Conservation (phyloP, 495 filamentous ascomycete species). For the Paragyromitra xinjiangensis region DNA sequence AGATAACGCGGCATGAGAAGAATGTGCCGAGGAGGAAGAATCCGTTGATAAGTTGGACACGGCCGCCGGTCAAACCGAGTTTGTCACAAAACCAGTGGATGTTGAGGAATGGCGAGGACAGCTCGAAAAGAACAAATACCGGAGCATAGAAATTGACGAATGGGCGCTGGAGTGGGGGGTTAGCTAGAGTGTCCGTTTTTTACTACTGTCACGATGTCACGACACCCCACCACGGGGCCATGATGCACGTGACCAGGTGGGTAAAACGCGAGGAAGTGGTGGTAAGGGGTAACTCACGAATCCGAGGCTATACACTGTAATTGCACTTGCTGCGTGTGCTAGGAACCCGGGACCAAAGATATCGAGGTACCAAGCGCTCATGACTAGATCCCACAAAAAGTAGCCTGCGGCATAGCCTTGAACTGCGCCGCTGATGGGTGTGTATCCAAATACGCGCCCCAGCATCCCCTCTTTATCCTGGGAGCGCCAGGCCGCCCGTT, state of each 20-base stretch:
- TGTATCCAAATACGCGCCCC: conserved; percentile 91
- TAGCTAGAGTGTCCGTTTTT: not conserved
- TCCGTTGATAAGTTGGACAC: conserved; percentile 85
- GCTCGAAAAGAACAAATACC: conserved; percentile 96
- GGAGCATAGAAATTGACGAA: conserved; percentile 93
- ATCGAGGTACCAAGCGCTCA: conserved; percentile 74
- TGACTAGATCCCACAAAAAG: conserved; percentile 89
- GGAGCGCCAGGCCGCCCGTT: conserved; percentile 65
- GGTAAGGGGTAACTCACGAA: conserved; percentile 72
- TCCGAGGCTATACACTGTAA: conserved; percentile 86
- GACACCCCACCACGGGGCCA: not conserved
- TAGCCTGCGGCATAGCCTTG: conserved; percentile 90
- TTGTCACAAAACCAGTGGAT: conserved; percentile 99
- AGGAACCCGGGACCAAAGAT: conserved; percentile 90
- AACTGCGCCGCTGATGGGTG: conserved; percentile 79
- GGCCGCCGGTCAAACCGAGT: conserved; percentile 87
- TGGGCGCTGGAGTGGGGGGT: conserved; percentile 69
- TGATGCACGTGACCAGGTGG: conserved; percentile 29
- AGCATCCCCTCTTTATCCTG: conserved; percentile 68
- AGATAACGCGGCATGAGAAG: conserved; percentile 87
- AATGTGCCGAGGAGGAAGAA: conserved; percentile 76
- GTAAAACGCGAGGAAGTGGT: not conserved
- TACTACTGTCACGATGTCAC: conserved; percentile 1
- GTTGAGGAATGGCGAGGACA: conserved; percentile 91
- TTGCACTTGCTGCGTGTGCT: conserved; percentile 85